Conservation (phyloP, 257 asterid species). For the Solanum chilense region DNA sequence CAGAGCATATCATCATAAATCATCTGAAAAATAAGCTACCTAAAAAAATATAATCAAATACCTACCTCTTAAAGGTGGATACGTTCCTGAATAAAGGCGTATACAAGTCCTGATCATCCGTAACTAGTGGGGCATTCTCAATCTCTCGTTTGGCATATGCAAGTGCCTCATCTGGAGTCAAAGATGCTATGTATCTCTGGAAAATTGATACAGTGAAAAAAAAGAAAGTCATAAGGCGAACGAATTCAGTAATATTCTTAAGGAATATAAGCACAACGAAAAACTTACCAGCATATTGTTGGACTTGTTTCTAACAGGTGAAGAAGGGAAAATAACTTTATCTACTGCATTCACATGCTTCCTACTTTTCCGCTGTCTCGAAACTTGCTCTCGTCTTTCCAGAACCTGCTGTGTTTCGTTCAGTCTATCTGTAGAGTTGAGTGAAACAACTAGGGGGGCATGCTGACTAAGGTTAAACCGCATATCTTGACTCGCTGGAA, state of each 20-base stretch:
- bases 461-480: conserved; percentile 21
- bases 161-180: conserved; percentile 70
- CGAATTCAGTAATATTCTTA: background rate
- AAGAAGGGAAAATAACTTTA: conserved; percentile 16
- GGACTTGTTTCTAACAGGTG: conserved; percentile 11
- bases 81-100: conserved; percentile 65
- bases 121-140: conserved; percentile 43
- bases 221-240: background rate
- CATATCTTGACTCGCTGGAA: conserved; percentile 3
- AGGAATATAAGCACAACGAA: background rate
- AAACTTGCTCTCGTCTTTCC: conserved; percentile 1
- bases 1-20: background rate
- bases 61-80: conserved; percentile 85
- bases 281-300: conserved; percentile 28
- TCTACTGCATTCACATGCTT: conserved; percentile 10
- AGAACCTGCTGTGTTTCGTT: conserved; percentile 5
- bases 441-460: conserved; percentile 14
- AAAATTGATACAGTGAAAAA: background rate
- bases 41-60: conserved; percentile 1
- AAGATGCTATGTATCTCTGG: conserved; percentile 46
- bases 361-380: conserved; percentile 3
- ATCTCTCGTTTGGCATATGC: conserved; percentile 61
- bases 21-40: background rate
- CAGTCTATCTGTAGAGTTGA: conserved; percentile 22
- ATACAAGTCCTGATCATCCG: conserved; percentile 55